Evolutionary conservation across 129 eudicot species (phyloP).

Genomic region (Arctium lappa): DNA sequence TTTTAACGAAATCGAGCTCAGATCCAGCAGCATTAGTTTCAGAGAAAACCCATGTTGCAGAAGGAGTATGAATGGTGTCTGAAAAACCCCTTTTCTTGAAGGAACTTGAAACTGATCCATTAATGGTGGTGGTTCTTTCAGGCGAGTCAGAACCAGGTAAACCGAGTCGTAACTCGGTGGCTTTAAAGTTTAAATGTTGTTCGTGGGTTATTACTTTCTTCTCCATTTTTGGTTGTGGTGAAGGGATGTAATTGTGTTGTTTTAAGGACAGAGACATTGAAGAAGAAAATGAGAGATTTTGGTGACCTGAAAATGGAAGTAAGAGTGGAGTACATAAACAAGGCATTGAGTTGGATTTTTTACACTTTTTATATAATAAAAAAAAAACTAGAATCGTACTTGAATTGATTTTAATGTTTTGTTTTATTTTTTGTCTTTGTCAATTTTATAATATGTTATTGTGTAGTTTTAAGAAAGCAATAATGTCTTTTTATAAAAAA

Average conservation of each 20-base stretch:
- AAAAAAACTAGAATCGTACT: no score
- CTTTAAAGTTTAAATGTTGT: conserved; percentile 55
- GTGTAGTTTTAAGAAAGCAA: no score
- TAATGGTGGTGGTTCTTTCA: conserved; percentile 25
- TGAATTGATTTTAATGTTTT: no score
- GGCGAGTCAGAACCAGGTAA: conserved; percentile 82
- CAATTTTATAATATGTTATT: no score
- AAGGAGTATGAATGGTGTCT: conserved; percentile 48
- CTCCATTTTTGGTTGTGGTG: conserved; percentile 30
- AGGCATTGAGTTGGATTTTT: conserved; percentile 10
- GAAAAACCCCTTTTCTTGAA: conserved; percentile 50
- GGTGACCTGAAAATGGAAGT: conserved; percentile 27
- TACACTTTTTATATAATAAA: background rate
- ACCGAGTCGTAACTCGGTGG: conserved; percentile 81
- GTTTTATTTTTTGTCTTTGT: no score
- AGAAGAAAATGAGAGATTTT: conserved; percentile 13
- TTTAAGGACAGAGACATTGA: conserved; percentile 36
- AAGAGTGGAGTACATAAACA: conserved; percentile 4
- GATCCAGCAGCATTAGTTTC: conserved; percentile 40
- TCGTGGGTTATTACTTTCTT: conserved; percentile 13
- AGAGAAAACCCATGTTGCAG: conserved; percentile 52
- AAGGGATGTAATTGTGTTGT: conserved; percentile 36
- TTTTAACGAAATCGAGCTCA: conserved; percentile 39
- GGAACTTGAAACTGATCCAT: background rate
- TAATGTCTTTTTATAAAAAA: no score